Evolutionary conservation across 169 alveolate genomes (phyloP), one percentile per base, ranked within the genome.

Genomic region (Amoebophrya sp.): DNA sequence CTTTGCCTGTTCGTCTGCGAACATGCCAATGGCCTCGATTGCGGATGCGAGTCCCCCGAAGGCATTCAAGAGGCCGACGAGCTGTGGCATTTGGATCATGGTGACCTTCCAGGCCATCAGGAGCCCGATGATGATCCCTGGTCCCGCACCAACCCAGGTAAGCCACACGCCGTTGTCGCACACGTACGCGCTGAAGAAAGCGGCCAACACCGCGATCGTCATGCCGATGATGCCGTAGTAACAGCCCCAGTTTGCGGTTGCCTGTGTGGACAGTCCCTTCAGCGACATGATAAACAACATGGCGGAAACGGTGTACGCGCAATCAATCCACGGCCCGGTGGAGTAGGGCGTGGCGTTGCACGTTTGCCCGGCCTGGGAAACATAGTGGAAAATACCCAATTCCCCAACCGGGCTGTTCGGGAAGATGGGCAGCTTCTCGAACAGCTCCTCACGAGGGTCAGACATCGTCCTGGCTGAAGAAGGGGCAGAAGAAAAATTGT

Each of bases 21-120:
- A 92, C 29, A 89, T 39, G 23, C 88, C 93, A 33, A 92, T 38
- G 55, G 88, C 40, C 55, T 77, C 93, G 32, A 92, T 23, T 0
- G 93, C 41, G 38, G 92, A 98, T 40, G 99, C 99, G 47, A 97
- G 92, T 23, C 99, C 99, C 53, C 97, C 99, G 90, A 97, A 96
- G 77, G 98, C 94, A 89, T 97, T 98, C 94, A 97, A 96, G 83
- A 96, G 94, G 7, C 98, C 99, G 90, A 97, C 99, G 92, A 96
- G 89, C 92, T 97, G 97, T 39, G 99, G 99, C 95, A 97, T 92
- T 12, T 89, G 40, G 39, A 89, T 91, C 93, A 91, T 91, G 29
- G 54, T 83, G 77, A 91, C 83, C 18, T 66, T 66, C 7, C 1
- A 18, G 7, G 83, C 83, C 83, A 66, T 7, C 32, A 66, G 32